phyloP scores from a whole-genome alignment of 176 grass and related monocot species.

The barley (Hordeum vulgare) region DNA sequence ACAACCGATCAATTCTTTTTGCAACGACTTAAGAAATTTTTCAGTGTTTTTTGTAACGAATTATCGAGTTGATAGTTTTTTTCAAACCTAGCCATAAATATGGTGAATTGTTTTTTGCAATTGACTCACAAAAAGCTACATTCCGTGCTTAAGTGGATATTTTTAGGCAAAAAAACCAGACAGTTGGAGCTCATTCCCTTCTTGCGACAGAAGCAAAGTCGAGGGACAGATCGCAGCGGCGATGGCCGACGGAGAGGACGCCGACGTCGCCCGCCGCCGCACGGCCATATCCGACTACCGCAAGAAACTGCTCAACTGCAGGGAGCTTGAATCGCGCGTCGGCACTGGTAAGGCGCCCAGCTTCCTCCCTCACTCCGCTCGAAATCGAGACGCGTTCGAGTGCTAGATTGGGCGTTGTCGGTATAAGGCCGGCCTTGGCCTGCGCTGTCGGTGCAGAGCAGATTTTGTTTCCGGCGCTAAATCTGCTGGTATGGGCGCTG shows the following conservation, averaged over 20 bases:
- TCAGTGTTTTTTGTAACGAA: too few species aligned
- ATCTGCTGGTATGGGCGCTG: not conserved
- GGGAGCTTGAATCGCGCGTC: slow-evolving; percentile 83
- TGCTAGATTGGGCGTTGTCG: not conserved
- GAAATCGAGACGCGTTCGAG: not conserved
- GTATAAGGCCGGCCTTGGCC: not conserved
- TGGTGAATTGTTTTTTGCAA: too few species aligned
- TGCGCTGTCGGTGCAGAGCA: not conserved
- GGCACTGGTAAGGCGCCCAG: slow-evolving; percentile 44
- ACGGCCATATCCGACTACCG: slow-evolving; percentile 55
- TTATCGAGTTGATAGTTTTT: too few species aligned
- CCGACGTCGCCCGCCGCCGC: slow-evolving; percentile 39
- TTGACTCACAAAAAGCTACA: too few species aligned
- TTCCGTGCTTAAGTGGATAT: not conserved
- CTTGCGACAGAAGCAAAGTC: slow-evolving; percentile 40
- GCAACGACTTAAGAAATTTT: too few species aligned
- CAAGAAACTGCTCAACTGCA: slow-evolving; percentile 87
- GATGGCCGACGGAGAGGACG: slow-evolving; percentile 77
- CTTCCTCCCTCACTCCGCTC: not conserved
- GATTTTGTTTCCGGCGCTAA: not conserved
- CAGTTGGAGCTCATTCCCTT: slow-evolving; percentile 20
- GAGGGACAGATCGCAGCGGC: not conserved
- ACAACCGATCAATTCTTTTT: too few species aligned
- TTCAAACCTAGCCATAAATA: too few species aligned
- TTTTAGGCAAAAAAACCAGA: slow-evolving; percentile 4